phyloP scores from a whole-genome alignment of 352 stramenopile genomes.

The Pythium sukuiense region DNA sequence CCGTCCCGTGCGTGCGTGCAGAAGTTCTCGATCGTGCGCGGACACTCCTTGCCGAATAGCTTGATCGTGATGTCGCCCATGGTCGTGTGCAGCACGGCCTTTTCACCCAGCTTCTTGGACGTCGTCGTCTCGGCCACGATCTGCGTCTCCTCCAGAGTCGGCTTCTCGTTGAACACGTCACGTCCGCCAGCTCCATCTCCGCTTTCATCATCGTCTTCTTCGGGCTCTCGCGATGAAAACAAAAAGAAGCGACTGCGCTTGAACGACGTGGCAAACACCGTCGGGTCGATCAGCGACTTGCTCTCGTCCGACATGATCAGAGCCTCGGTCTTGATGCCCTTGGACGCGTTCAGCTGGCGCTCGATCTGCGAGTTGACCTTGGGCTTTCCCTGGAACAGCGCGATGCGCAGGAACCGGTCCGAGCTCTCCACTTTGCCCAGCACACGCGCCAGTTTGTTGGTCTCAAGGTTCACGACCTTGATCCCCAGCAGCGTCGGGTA shows the following conservation, averaged over 20 bases:
- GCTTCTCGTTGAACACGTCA: constrained; percentile 99
- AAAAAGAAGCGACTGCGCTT: constrained; percentile 96
- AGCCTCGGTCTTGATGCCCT: constrained; percentile 48
- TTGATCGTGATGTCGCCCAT: constrained; percentile 98
- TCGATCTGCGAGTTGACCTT: constrained; percentile 97
- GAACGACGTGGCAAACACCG: constrained; percentile 87
- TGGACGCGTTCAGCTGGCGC: constrained; percentile 58
- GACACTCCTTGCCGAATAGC: constrained; percentile 95
- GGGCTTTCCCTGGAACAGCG: constrained; percentile 93
- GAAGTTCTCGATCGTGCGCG: constrained; percentile 98
- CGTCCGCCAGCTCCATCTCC: constrained; percentile 43
- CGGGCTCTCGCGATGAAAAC: constrained; percentile 94
- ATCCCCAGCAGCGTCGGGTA: constrained; percentile 96
- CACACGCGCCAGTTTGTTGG: constrained; percentile 90
- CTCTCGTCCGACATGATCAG: constrained; percentile 71
- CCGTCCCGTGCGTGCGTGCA: constrained; percentile 93
- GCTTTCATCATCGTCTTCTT: constrained; percentile 67
- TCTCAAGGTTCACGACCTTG: constrained; percentile 96
- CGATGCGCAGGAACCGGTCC: constrained; percentile 93
- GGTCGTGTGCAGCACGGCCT: constrained; percentile 96
- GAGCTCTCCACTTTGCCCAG: constrained; percentile 95
- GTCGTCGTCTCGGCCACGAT: constrained; percentile 77
- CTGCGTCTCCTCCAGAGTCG: constrained; percentile 92
- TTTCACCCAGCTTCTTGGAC: constrained; percentile 59
- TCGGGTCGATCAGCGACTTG: constrained; percentile 69